phyloP scores from a whole-genome alignment of 768 basidiomycete species.

The Ephemerocybe angulata region DNA sequence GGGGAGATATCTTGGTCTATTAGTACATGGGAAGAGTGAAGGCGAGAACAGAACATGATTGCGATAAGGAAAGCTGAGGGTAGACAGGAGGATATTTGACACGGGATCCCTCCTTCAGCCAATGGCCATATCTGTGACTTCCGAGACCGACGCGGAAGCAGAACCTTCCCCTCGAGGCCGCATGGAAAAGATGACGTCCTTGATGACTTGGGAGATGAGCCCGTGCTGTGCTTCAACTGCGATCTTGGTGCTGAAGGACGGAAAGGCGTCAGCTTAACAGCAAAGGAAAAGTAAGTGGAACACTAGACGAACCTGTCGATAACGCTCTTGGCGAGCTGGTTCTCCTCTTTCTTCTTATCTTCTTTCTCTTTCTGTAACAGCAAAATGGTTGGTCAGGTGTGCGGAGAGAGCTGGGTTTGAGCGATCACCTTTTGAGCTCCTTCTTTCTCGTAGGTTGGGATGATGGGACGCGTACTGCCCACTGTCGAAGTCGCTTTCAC shows the following conservation, averaged over 20 bases:
- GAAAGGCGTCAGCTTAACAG: not conserved
- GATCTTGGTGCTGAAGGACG: constrained; percentile 71
- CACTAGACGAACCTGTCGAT: constrained; percentile 65
- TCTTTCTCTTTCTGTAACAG: constrained; percentile 48
- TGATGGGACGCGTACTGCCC: constrained; percentile 51
- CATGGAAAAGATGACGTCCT: constrained; percentile 85
- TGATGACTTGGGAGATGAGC: constrained; percentile 88
- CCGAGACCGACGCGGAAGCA: constrained; percentile 30
- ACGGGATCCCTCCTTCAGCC: constrained; percentile 27
- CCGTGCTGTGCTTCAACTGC: constrained; percentile 91
- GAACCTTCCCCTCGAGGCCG: constrained; percentile 27
- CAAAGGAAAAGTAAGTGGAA: not conserved
- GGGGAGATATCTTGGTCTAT: not conserved
- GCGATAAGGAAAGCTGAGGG: not conserved
- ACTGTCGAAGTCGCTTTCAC: constrained; percentile 63
- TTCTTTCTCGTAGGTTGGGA: constrained; percentile 54
- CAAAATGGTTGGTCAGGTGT: constrained; percentile 1
- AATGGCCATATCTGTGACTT: constrained; percentile 46
- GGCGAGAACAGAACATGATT: not conserved
- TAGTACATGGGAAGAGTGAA: not conserved
- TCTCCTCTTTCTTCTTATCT: constrained; percentile 85
- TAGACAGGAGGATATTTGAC: not conserved
- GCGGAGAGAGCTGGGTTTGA: not conserved
- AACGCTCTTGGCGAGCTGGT: constrained; percentile 82
- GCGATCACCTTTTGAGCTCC: constrained; percentile 22